Evolutionary conservation across 306 rosid genomes (phyloP).

Genomic region (Boehmeria nivea): DNA sequence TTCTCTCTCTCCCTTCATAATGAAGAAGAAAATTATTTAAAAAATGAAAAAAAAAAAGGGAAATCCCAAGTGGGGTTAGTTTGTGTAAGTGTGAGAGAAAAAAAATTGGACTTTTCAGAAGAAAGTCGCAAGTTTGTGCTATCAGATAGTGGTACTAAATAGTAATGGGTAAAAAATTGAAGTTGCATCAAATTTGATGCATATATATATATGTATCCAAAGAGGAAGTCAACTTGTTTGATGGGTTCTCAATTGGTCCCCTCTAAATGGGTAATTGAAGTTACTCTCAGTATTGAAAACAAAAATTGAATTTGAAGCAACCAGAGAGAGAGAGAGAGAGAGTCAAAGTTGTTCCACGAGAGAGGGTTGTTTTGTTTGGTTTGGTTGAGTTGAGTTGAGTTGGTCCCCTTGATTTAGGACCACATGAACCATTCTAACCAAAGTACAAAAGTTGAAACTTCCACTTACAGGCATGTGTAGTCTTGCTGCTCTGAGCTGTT

Average conservation of each 20-base stretch:
- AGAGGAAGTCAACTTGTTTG: constrained; percentile 10
- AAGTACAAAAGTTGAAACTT: constrained; percentile 17
- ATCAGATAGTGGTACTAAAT: not conserved
- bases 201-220: not conserved
- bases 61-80: no score
- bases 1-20: no score
- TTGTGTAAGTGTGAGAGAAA: no score
- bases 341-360: constrained; percentile 8
- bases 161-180: not conserved
- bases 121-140: not conserved
- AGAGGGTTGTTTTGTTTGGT: not conserved
- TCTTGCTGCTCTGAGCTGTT: constrained; percentile 4
- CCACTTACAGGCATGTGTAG: constrained; percentile 7
- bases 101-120: not conserved
- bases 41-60: no score
- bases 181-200: not conserved
- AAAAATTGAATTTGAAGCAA: not conserved
- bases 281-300: not conserved
- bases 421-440: constrained; percentile 4
- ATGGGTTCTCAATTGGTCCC: not conserved
- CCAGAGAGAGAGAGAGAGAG: constrained; percentile 6
- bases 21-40: not conserved
- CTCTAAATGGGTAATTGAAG: constrained; percentile 2
- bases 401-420: constrained; percentile 20
- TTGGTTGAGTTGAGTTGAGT: no score